Percentiles rank a stretch among this genome's conserved stretches.
phyloP scores from a whole-genome alignment of 2,329 filamentous ascomycete species.

The Colletotrichum sidae region DNA sequence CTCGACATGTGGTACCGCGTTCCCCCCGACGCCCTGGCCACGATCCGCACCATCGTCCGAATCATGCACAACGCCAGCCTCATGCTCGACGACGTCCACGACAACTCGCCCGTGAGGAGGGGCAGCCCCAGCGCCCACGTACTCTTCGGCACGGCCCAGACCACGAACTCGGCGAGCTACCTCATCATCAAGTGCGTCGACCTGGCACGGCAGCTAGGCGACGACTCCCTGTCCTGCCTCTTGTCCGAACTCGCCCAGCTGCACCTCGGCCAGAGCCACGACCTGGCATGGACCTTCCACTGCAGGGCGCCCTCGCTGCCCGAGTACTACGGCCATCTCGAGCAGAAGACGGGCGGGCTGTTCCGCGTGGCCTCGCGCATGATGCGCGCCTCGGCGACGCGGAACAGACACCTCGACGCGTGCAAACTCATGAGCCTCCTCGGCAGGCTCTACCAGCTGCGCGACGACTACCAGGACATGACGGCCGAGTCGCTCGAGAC shows the following conservation, averaged over 20 bases:
- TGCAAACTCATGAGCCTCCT: conserved; percentile 17
- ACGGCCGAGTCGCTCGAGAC: conserved; percentile 15
- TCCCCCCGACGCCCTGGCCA: not conserved
- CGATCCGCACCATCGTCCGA: conserved; percentile 10
- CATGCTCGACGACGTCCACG: conserved; percentile 52
- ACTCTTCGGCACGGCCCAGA: conserved; percentile 49
- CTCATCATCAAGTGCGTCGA: conserved; percentile 39
- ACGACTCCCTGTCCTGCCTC: conserved; percentile 38
- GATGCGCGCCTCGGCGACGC: conserved; percentile 20
- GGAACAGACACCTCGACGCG: conserved; percentile 14
- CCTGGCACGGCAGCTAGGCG: conserved; percentile 37
- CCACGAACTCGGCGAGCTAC: conserved; percentile 51
- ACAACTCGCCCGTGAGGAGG: conserved; percentile 47
- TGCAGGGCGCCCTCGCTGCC: conserved; percentile 38
- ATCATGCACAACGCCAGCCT: conserved; percentile 25
- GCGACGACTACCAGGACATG: conserved; percentile 19
- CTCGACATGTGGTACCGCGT: conserved; percentile 20
- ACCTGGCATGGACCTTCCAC: conserved; percentile 43
- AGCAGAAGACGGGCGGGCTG: conserved; percentile 19
- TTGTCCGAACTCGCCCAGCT: conserved; percentile 28
- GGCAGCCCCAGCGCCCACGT: conserved; percentile 48
- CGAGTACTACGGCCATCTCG: conserved; percentile 41
- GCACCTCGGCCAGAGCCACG: conserved; percentile 44
- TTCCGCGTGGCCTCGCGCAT: conserved; percentile 20
- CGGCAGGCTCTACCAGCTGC: conserved; percentile 19